Percentiles rank a stretch among this genome's conserved stretches.
phyloP scores from a whole-genome alignment of 2,329 filamentous ascomycete species.

The Paecilomyces sp. region DNA sequence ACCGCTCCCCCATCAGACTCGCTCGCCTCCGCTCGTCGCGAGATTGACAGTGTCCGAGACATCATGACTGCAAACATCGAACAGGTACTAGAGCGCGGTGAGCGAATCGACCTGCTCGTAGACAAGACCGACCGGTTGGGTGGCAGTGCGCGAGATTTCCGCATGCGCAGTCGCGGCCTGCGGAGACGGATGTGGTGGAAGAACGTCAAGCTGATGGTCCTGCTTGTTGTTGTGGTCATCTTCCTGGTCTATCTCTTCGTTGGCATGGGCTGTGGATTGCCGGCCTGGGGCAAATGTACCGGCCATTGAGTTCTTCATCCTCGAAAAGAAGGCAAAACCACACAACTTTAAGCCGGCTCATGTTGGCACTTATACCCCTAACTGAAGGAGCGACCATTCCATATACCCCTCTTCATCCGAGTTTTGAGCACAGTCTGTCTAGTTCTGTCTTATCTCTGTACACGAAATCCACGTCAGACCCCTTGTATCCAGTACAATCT shows the following conservation, averaged over 20 bases:
- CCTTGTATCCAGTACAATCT: background rate
- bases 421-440: background rate
- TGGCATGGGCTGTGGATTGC: conserved; percentile 65
- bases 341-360: background rate
- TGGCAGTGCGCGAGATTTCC: conserved; percentile 81
- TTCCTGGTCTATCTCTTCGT: conserved; percentile 66
- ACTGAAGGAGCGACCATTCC: background rate
- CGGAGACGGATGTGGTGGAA: conserved; percentile 99
- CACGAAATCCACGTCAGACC: background rate
- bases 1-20: conserved; percentile 74
- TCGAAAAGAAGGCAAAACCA: no score
- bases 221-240: conserved; percentile 63
- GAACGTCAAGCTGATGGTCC: conserved; percentile 88
- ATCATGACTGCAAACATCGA: conserved; percentile 98
- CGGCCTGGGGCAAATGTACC: conserved; percentile 43
- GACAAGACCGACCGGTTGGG: conserved; percentile 94
- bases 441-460: background rate
- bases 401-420: background rate
- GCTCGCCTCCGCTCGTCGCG: conserved; percentile 71
- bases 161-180: conserved; percentile 76
- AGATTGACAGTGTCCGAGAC: conserved; percentile 86
- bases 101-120: conserved; percentile 86
- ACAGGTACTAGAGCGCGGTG: conserved; percentile 77
- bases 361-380: background rate
- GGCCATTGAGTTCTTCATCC: conserved; percentile 11